phyloP scores from a whole-genome alignment of 2,329 filamentous ascomycete genomes.

The Xylaria sp. region DNA sequence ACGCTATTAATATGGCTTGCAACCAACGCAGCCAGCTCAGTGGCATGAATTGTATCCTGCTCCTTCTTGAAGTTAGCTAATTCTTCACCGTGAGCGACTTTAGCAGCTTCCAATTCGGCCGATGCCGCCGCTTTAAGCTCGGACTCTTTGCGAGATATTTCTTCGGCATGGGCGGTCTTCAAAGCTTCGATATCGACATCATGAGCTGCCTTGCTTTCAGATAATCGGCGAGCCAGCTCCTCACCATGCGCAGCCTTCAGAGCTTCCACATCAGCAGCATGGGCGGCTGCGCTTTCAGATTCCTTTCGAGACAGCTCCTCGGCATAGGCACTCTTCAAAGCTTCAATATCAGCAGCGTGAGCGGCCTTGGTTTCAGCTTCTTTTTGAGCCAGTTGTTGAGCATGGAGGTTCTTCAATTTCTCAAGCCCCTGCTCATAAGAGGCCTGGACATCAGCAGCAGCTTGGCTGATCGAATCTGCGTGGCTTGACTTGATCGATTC shows the following conservation, averaged over 20 bases:
- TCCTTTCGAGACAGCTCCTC: constrained; percentile 30
- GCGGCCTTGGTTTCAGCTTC: constrained; percentile 38
- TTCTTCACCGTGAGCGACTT: constrained; percentile 44
- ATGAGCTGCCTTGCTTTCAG: constrained; percentile 29
- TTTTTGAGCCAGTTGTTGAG: constrained; percentile 37
- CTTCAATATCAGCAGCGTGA: constrained; percentile 35
- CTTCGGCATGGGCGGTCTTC: constrained; percentile 36
- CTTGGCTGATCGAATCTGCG: constrained; percentile 39
- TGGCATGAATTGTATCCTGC: constrained; percentile 42
- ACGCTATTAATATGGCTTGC: constrained; percentile 41
- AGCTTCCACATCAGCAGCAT: constrained; percentile 42
- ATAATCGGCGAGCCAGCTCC: constrained; percentile 30
- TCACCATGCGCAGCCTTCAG: constrained; percentile 39
- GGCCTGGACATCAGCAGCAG: constrained; percentile 38
- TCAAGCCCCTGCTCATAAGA: constrained; percentile 43
- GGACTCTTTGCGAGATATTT: constrained; percentile 26
- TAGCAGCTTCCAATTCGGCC: constrained; percentile 40
- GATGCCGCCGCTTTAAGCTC: constrained; percentile 28
- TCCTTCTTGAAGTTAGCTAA: constrained; percentile 41
- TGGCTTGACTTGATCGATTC: constrained; percentile 44
- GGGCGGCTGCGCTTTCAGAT: constrained; percentile 16
- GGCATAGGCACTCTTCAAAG: constrained; percentile 24
- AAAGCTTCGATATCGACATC: constrained; percentile 42
- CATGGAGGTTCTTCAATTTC: constrained; percentile 40
- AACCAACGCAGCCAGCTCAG: constrained; percentile 44